Conservation (phyloP, 108 stramenopile species). For the Schizochytrium sp. region DNA sequence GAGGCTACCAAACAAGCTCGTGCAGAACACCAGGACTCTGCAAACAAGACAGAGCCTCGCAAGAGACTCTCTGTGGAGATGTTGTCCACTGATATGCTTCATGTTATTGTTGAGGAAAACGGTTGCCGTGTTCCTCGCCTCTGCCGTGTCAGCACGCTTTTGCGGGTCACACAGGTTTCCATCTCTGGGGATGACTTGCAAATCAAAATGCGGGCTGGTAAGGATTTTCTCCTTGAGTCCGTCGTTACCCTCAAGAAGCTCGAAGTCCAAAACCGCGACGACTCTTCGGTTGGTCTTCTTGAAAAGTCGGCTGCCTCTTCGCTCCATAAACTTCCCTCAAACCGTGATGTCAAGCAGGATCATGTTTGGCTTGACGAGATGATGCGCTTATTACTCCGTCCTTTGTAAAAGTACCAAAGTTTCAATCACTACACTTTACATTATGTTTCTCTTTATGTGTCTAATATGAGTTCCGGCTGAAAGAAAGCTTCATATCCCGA, state of each 20-base stretch:
- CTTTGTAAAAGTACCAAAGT: neutral
- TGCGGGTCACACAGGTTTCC: constrained; percentile 28
- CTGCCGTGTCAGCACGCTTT: constrained; percentile 20
- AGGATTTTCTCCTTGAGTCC: constrained; percentile 37
- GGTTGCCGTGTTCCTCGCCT: constrained; percentile 4
- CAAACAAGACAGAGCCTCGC: neutral
- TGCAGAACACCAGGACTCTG: neutral
- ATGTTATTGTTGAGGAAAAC: neutral
- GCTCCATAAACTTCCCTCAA: neutral
- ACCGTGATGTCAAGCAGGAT: neutral
- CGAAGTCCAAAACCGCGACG: neutral
- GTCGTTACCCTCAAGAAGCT: constrained; percentile 19
- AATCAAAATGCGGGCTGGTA: constrained; percentile 11
- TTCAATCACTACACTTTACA: no score
- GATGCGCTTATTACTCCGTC: neutral
- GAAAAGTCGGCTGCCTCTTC: neutral
- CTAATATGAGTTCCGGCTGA: no score
- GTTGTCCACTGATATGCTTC: constrained; percentile 1
- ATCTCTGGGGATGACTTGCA: constrained; percentile 1
- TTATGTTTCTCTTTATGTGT: no score
- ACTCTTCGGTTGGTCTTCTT: neutral
- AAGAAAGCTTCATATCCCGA: no score
- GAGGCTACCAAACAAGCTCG: neutral
- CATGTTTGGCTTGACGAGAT: constrained; percentile 31
- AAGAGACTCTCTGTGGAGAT: neutral